phyloP scores from a whole-genome alignment of 2,329 filamentous ascomycete genomes.

The Zopfia rhizophila region DNA sequence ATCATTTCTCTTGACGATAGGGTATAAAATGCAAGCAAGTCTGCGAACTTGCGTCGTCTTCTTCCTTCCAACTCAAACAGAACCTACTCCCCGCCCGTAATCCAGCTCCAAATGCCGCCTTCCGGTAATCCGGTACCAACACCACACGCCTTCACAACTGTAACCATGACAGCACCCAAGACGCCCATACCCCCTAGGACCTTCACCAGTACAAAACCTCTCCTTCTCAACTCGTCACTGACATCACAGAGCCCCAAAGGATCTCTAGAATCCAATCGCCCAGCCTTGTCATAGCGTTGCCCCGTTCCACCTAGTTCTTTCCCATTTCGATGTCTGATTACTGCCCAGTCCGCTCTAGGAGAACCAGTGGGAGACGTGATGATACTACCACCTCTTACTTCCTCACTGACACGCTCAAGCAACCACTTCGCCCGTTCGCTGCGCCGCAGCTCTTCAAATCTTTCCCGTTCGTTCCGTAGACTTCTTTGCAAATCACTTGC shows the following conservation, averaged over 20 bases:
- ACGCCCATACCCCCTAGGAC: slow-evolving; percentile 79
- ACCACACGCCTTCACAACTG: slow-evolving; percentile 50
- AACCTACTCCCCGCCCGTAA: slow-evolving; percentile 11
- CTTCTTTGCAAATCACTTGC: slow-evolving; percentile 82
- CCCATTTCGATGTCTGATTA: slow-evolving; percentile 38
- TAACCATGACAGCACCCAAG: slow-evolving; percentile 74
- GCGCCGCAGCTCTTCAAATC: slow-evolving; percentile 70
- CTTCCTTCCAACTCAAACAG: too few species aligned
- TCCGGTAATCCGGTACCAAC: slow-evolving; percentile 40
- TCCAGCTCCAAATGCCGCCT: slow-evolving; percentile 36
- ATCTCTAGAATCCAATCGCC: slow-evolving; percentile 69
- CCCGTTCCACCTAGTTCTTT: slow-evolving; percentile 39
- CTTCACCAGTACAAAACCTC: slow-evolving; percentile 75
- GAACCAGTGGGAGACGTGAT: slow-evolving; percentile 35
- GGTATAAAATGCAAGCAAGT: too few species aligned
- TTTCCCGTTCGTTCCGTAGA: slow-evolving; percentile 75
- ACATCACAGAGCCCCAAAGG: slow-evolving; percentile 81
- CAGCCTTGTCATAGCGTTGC: slow-evolving; percentile 32
- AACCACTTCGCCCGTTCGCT: slow-evolving; percentile 76
- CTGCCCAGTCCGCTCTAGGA: slow-evolving; percentile 46
- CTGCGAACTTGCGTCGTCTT: too few species aligned
- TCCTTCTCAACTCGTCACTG: slow-evolving; percentile 71
- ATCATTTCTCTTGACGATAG: too few species aligned
- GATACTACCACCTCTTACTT: slow-evolving; percentile 59
- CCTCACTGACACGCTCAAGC: slow-evolving; percentile 73